Evolutionary conservation across 202 grass and related monocot genomes (phyloP).

Genomic region (Setaria italica): DNA sequence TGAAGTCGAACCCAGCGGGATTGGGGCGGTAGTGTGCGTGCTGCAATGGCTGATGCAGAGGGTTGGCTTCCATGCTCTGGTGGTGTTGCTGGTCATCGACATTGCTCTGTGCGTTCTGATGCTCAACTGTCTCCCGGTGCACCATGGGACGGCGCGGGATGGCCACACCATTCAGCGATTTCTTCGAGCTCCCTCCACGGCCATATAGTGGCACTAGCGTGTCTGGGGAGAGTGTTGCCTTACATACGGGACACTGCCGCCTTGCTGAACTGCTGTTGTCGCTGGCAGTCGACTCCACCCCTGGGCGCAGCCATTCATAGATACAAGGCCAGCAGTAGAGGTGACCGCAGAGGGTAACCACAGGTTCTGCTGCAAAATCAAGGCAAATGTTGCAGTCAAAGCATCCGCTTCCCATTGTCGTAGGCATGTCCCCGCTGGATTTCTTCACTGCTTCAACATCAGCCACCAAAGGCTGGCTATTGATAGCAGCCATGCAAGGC

Average conservation of each 20-base stretch:
- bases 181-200: slow-evolving; percentile 65
- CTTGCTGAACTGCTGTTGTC: slow-evolving; percentile 47
- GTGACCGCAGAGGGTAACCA: slow-evolving; percentile 89
- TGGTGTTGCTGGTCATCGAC: slow-evolving; percentile 7
- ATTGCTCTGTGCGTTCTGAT: slow-evolving; percentile 39
- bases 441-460: slow-evolving; percentile 54
- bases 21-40: slow-evolving; percentile 41
- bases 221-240: slow-evolving; percentile 63
- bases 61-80: slow-evolving; percentile 26
- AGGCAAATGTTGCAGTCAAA: slow-evolving; percentile 96
- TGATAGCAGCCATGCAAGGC: slow-evolving; percentile 45
- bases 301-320: slow-evolving; percentile 76
- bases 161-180: slow-evolving; percentile 39
- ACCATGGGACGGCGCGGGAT: slow-evolving; percentile 69
- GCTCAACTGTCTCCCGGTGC: slow-evolving; percentile 51
- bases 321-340: slow-evolving; percentile 98
- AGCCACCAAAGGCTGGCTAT: slow-evolving; percentile 34
- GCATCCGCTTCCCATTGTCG: slow-evolving; percentile 59
- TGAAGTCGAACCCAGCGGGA: slow-evolving; percentile 38
- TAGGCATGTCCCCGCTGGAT: slow-evolving; percentile 44
- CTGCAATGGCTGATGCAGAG: slow-evolving; percentile 35
- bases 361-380: slow-evolving; percentile 78
- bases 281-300: slow-evolving; percentile 40
- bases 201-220: slow-evolving; percentile 82
- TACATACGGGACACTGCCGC: slow-evolving; percentile 81